Evolutionary conservation across 331 rosid species (phyloP).

Genomic region (Ulmus americana): DNA sequence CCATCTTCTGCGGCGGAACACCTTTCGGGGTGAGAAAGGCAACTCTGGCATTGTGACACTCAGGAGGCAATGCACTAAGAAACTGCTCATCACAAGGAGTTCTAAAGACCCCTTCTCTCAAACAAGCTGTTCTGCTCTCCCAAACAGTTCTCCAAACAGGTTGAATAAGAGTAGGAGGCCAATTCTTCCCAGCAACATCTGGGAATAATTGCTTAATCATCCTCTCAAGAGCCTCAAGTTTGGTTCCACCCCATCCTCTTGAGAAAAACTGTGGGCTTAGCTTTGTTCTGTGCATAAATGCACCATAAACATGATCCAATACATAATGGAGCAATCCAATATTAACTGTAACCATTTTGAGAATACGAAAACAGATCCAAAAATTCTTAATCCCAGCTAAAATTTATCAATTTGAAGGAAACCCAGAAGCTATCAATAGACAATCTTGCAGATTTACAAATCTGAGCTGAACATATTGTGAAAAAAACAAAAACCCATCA

Average conservation of each 20-base stretch:
- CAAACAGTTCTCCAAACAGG: constrained; percentile 81
- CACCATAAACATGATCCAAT: constrained; percentile 82
- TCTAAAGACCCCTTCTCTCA: constrained; percentile 81
- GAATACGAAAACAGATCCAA: constrained; percentile 6
- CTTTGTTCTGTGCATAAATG: constrained; percentile 81
- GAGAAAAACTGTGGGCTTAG: constrained; percentile 81
- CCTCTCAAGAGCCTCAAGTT: constrained; percentile 72
- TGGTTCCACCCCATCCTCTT: constrained; percentile 89
- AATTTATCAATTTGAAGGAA: constrained; percentile 2
- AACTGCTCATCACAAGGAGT: constrained; percentile 82
- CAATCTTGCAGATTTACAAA: not conserved
- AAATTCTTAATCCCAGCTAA: not conserved
- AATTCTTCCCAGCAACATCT: constrained; percentile 46
- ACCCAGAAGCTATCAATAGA: constrained; percentile 17
- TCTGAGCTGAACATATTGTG: not conserved
- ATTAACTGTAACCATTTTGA: constrained; percentile 64
- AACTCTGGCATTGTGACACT: constrained; percentile 86
- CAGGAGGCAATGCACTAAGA: constrained; percentile 82
- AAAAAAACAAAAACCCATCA: not conserved
- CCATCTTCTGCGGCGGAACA: constrained; percentile 60
- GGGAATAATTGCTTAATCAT: constrained; percentile 75
- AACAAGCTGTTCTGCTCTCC: constrained; percentile 63
- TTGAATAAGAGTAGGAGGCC: constrained; percentile 59
- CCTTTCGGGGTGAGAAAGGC: constrained; percentile 70
- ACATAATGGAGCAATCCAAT: constrained; percentile 83